phyloP scores from a whole-genome alignment of 1,284 basidiomycete genomes.

The Omphalotus olearius region DNA sequence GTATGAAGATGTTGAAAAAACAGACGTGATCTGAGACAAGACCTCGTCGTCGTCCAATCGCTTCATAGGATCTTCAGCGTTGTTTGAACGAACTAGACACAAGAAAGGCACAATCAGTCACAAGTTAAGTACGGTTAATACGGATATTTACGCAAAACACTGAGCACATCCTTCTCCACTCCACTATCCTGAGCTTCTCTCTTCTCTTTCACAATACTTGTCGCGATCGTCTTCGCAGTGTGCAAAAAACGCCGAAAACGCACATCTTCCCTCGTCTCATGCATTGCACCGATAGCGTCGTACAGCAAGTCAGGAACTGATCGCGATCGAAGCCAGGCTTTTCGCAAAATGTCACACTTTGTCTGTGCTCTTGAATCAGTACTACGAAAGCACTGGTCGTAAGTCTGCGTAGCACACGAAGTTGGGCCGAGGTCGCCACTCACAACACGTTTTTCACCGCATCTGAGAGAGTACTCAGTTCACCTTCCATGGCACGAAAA shows the following conservation, averaged over 20 bases:
- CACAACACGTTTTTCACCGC: slow-evolving; percentile 29
- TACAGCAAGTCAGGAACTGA: background rate
- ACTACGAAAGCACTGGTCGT: background rate
- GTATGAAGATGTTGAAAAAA: background rate
- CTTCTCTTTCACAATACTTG: slow-evolving; percentile 17
- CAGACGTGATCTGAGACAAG: slow-evolving; percentile 15
- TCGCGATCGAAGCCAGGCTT: background rate
- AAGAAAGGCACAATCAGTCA: background rate
- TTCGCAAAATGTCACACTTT: background rate
- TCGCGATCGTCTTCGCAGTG: slow-evolving; percentile 23
- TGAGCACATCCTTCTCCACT: slow-evolving; percentile 25
- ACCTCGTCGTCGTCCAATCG: slow-evolving; percentile 25
- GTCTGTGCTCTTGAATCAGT: background rate
- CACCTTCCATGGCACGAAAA: slow-evolving; percentile 25
- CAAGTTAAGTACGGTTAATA: background rate
- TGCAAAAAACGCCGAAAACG: slow-evolving; percentile 21
- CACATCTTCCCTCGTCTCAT: slow-evolving; percentile 11
- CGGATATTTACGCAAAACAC: slow-evolving; percentile 22
- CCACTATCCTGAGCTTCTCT: slow-evolving; percentile 2
- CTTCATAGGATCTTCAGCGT: slow-evolving; percentile 17
- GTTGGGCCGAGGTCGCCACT: slow-evolving; percentile 12
- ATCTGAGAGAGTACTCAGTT: slow-evolving; percentile 20
- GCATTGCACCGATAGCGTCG: background rate
- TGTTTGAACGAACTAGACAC: slow-evolving; percentile 19
- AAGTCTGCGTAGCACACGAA: background rate